phyloP scores from a whole-genome alignment of 2,329 filamentous ascomycete genomes.

The Talaromyces sp. region DNA sequence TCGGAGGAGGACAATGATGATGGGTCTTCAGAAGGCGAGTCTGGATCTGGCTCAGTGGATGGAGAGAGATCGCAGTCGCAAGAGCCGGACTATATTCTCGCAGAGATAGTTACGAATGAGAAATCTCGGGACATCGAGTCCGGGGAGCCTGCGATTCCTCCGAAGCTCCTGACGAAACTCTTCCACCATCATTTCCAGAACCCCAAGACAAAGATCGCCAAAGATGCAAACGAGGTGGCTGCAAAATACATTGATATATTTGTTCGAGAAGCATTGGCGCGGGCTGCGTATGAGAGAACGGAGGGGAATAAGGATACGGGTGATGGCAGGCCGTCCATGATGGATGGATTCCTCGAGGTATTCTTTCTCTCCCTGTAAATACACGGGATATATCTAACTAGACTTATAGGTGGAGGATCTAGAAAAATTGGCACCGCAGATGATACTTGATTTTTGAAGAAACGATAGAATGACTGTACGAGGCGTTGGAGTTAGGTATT shows the following conservation, averaged over 20 bases:
- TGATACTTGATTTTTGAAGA: slow-evolving; percentile 72
- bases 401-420: slow-evolving; percentile 69
- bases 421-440: slow-evolving; percentile 78
- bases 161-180: slow-evolving; percentile 67
- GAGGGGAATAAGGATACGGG: slow-evolving; percentile 22
- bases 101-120: slow-evolving; percentile 33
- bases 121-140: slow-evolving; percentile 24
- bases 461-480: neutral
- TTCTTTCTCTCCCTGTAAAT: slow-evolving; percentile 23
- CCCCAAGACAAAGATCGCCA: slow-evolving; percentile 65
- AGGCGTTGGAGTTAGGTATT: neutral
- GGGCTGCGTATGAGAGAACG: slow-evolving; percentile 65
- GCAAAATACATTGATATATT: slow-evolving; percentile 88
- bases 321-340: slow-evolving; percentile 26
- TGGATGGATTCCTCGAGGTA: slow-evolving; percentile 66
- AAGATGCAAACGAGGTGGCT: slow-evolving; percentile 69
- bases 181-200: slow-evolving; percentile 72
- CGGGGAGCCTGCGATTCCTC: slow-evolving; percentile 54
- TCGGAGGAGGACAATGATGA: neutral
- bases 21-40: slow-evolving; percentile 4
- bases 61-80: slow-evolving; percentile 21
- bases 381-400: neutral
- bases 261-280: slow-evolving; percentile 78
- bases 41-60: slow-evolving; percentile 9
- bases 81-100: slow-evolving; percentile 44